These are phyloP conservation scores for Lichtheimia corymbifera DNA, from an alignment of 371 early-diverging fungal genomes.

Conservation along the genomic window DNA sequence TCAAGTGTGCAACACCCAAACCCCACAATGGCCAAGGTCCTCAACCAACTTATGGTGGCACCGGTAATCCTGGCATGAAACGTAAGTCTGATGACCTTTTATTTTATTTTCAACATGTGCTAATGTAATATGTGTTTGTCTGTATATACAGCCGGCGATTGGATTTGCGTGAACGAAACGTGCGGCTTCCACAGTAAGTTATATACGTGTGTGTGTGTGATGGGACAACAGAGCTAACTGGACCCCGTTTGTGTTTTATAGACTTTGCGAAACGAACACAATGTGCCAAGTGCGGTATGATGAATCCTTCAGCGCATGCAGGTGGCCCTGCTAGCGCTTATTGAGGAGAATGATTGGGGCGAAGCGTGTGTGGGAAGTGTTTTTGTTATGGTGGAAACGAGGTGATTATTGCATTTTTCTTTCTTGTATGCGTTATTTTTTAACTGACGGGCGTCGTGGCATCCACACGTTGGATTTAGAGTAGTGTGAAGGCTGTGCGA, in stretches of 20 bases:
- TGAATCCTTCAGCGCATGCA: conserved; percentile 13
- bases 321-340: conserved; percentile 12
- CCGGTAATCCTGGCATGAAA: conserved; percentile 15
- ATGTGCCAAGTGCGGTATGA: conserved; percentile 20
- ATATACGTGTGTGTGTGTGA: no score
- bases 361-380: background rate
- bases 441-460: conserved; percentile 1
- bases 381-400: conserved; percentile 1
- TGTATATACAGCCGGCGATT: conserved; percentile 20
- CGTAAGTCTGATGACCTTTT: conserved; percentile 7
- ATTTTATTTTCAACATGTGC: background rate
- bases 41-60: conserved; percentile 1
- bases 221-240: no score
- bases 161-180: conserved; percentile 17
- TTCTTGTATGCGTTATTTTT: background rate
- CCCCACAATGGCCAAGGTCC: conserved; percentile 25
- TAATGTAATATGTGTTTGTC: background rate
- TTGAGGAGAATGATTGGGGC: conserved; percentile 7
- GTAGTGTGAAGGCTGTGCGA: conserved; percentile 8
- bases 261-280: conserved; percentile 24
- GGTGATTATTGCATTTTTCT: conserved; percentile 7
- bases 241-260: background rate
- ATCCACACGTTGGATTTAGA: background rate
- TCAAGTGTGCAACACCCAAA: conserved; percentile 53
- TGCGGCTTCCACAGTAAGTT: conserved; percentile 22